A percentile compares a stretch with the other conserved stretches of the same genome.
These are phyloP conservation scores for Uromyces viciae-fabae DNA, from an alignment of 1,284 basidiomycete genomes.

Conservation along the genomic window DNA sequence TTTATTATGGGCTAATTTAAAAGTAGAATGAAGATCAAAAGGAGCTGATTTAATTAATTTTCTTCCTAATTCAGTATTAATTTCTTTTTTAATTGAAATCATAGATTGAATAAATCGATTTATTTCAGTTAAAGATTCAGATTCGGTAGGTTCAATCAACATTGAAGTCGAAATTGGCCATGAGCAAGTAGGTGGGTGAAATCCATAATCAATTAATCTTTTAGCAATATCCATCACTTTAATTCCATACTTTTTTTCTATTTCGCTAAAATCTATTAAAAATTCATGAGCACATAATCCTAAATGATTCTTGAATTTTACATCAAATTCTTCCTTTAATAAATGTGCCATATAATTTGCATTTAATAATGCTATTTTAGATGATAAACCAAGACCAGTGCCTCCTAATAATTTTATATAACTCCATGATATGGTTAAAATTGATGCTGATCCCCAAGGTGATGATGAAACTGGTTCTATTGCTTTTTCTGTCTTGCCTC, in stretches of 20 bases:
- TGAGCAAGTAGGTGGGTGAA: conserved; percentile 85
- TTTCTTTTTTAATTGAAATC: conserved; percentile 89
- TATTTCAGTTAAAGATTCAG: conserved; percentile 82
- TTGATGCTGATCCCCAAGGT: conserved; percentile 89
- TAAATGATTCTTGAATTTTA: conserved; percentile 85
- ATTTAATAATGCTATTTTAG: conserved; percentile 80
- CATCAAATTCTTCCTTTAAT: conserved; percentile 75
- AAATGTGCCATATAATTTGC: conserved; percentile 96
- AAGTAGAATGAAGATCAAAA: background rate
- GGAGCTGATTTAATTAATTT: background rate
- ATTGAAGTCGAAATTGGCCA: conserved; percentile 93
- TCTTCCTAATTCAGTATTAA: conserved; percentile 58
- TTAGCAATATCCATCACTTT: conserved; percentile 96
- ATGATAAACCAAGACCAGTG: conserved; percentile 51
- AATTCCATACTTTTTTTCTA: conserved; percentile 78
- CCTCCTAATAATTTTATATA: conserved; percentile 66
- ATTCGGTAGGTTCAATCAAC: conserved; percentile 88
- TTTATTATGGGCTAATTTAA: background rate
- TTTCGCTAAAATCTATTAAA: conserved; percentile 89
- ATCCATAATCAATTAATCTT: conserved; percentile 73
- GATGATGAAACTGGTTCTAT: conserved; percentile 87
- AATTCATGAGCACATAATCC: conserved; percentile 92
- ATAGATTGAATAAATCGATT: conserved; percentile 95
- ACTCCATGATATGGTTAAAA: conserved; percentile 95
- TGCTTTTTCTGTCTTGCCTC: conserved; percentile 57